Percentiles rank a stretch among this genome's conserved stretches.
Evolutionary conservation across 805 yeast genomes (phyloP).

Genomic region (Candida incommunis): DNA sequence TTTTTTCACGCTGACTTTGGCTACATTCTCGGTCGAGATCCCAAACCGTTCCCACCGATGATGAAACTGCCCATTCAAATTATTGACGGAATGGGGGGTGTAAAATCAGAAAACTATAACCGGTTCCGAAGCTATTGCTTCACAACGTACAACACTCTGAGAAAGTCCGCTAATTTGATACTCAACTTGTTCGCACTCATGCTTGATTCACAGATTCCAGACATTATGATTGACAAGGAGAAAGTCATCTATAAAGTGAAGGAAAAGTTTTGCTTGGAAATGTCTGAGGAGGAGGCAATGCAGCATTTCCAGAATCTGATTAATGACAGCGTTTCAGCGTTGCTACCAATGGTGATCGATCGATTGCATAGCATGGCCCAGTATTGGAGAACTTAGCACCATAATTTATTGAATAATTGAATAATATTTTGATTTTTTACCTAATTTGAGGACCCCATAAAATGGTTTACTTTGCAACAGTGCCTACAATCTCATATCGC

Average conservation of each 20-base stretch:
- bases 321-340: slow-evolving; percentile 86
- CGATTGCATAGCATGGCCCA: slow-evolving; percentile 91
- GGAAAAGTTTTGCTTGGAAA: slow-evolving; percentile 84
- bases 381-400: slow-evolving; percentile 74
- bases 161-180: slow-evolving; percentile 82
- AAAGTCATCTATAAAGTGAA: slow-evolving; percentile 83
- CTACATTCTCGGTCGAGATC: slow-evolving; percentile 90
- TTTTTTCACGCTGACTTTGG: slow-evolving; percentile 99
- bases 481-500: slow-evolving; percentile 35
- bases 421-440: no score
- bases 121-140: slow-evolving; percentile 87
- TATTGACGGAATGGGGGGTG: slow-evolving; percentile 96
- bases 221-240: slow-evolving; percentile 67
- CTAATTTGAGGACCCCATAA: no score
- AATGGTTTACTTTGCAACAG: slow-evolving; percentile 5
- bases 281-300: slow-evolving; percentile 94
- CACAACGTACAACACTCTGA: slow-evolving; percentile 78
- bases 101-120: slow-evolving; percentile 68
- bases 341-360: slow-evolving; percentile 89
- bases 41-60: slow-evolving; percentile 96
- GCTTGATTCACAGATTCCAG: slow-evolving; percentile 90
- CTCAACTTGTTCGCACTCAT: slow-evolving; percentile 83
- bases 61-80: slow-evolving; percentile 96
- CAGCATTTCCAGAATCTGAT: slow-evolving; percentile 87
- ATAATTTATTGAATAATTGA: background rate